Evolutionary conservation across 2,329 filamentous ascomycete species (phyloP), one percentile per base, ranked within the genome.

Genomic region (Pyrenophora graminea): DNA sequence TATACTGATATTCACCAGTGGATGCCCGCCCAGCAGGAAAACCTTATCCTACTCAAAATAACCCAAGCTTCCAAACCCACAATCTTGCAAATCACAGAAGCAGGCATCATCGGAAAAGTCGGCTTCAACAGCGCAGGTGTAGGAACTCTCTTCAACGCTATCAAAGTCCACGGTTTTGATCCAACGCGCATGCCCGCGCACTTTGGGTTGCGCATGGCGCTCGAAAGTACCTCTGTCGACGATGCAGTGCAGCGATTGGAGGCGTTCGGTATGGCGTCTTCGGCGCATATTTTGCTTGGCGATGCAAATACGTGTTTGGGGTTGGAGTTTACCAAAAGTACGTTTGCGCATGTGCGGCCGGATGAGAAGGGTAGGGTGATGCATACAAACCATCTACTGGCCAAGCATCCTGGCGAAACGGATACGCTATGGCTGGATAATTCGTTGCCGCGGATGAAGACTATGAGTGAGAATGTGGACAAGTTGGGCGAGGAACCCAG

Each of bases 71-170:
- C 55, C 6, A 77, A 78, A 23, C 81, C 82, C 0, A 71, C 71
- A 1, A 78, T 85, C 49, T 68, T 78, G 13, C 83, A 82, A 73
- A 74, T 85, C 18, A 85, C 83, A 0, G 84, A 86, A 62, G 82
- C 79, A 0, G 83, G 84, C 12, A 78, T 86, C 18, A 79, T 88
- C 30, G 85, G 84, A 12, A 88, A 88, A 67, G 86, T 88, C 18
- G 85, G 85, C 0, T 75, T 87, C 58, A 88, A 88, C 61, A 74
- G 72, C 13, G 62, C 67, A 0, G 83, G 84, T 0, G 82, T 88
- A 0, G 85, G 83, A 0, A 79, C 80, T 0, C 81, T 80, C 37
- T 73, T 87, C 7, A 88, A 88, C 53, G 85, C 85, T 0, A 84
- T 88, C 53, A 77, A 78, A 33, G 82, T 82, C 3, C 75, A 77